A percentile compares a stretch with the other conserved stretches of the same genome.
phyloP scores from a whole-genome alignment of 164 flowering plant genomes.

The Kingdonia uniflora region DNA sequence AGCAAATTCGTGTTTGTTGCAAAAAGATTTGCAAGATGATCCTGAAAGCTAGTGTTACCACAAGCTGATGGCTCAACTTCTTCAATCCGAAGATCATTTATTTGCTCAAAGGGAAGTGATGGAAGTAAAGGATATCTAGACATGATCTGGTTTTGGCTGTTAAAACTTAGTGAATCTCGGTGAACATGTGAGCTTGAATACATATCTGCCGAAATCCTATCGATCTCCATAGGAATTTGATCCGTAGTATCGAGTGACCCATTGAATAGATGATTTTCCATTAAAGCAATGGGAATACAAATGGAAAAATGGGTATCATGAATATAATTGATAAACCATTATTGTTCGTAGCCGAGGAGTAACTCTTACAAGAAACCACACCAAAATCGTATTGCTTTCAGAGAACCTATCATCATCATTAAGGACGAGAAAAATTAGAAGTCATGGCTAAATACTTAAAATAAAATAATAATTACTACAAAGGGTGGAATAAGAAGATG shows the following conservation, averaged over 20 bases:
- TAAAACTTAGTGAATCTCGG: constrained; percentile 17
- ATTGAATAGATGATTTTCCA: constrained; percentile 30
- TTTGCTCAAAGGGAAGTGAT: constrained; percentile 22
- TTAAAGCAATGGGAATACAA: constrained; percentile 1
- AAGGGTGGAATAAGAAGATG: no score
- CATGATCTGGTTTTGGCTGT: constrained; percentile 25
- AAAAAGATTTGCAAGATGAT: constrained; percentile 25
- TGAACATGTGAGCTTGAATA: constrained; percentile 22
- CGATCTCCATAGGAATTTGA: constrained; percentile 19
- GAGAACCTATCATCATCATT: neutral
- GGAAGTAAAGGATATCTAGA: constrained; percentile 29
- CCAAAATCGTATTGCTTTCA: neutral
- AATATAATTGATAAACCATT: neutral
- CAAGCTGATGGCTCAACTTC: constrained; percentile 6
- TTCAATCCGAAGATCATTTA: constrained; percentile 9
- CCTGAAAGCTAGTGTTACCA: constrained; percentile 15
- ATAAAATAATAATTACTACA: no score
- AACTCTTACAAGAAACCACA: neutral
- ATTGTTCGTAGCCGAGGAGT: neutral
- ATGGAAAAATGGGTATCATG: constrained; percentile 1
- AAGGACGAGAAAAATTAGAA: neutral
- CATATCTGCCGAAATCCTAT: constrained; percentile 22
- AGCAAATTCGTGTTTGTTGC: constrained; percentile 20
- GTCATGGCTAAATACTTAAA: no score
- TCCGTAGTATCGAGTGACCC: constrained; percentile 9